Conservation (phyloP, 331 rosid genomes). For the Acacia pycnantha region DNA sequence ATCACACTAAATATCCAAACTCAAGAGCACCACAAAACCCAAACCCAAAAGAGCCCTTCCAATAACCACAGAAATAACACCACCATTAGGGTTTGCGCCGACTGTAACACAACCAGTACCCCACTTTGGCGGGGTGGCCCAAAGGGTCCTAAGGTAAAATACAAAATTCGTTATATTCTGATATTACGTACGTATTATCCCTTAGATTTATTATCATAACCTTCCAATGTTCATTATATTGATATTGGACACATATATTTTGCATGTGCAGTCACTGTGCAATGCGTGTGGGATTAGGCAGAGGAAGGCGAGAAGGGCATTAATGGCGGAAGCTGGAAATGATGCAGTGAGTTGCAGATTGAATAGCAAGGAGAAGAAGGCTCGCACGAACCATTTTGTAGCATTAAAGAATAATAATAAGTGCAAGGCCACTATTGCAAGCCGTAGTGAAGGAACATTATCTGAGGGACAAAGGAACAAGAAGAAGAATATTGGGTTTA, state of each 20-base stretch:
- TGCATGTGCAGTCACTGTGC: constrained; percentile 52
- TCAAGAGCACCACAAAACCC: neutral
- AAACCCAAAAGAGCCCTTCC: neutral
- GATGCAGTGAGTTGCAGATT: neutral
- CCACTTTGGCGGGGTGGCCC: constrained; percentile 83
- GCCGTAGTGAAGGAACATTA: neutral
- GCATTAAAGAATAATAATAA: constrained; percentile 46
- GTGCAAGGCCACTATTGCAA: constrained; percentile 24
- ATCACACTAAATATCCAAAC: neutral
- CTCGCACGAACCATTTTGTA: constrained; percentile 22
- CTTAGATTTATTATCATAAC: neutral
- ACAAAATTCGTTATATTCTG: neutral
- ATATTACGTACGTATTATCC: neutral
- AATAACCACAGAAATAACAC: constrained; percentile 5
- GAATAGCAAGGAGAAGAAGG: constrained; percentile 43
- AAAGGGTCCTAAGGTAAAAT: constrained; percentile 62
- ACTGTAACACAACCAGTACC: constrained; percentile 60
- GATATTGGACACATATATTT: neutral
- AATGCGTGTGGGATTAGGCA: constrained; percentile 71
- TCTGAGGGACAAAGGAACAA: neutral
- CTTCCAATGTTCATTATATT: neutral
- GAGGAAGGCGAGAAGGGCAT: constrained; percentile 60
- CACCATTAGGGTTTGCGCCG: constrained; percentile 61
- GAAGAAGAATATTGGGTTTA: constrained; percentile 34
- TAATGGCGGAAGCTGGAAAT: constrained; percentile 48